A percentile compares a stretch with the other conserved stretches of the same genome.
These are phyloP conservation scores for Brachypodium distachyon DNA, from an alignment of 202 grass and related monocot species.

Conservation along the genomic window DNA sequence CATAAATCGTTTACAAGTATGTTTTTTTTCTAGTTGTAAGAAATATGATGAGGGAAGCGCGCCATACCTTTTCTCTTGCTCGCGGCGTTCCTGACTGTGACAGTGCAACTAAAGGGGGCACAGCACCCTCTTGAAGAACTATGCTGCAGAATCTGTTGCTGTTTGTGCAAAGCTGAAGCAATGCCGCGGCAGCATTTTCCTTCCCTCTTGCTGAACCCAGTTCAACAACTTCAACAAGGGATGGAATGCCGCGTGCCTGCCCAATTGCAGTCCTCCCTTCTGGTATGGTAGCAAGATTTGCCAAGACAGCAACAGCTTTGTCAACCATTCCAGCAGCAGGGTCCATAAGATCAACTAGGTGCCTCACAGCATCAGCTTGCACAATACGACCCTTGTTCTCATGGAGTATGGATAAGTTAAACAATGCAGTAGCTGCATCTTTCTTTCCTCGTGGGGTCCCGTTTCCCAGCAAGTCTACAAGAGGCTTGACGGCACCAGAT, in stretches of 20 bases:
- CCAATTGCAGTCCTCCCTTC: conserved; percentile 62
- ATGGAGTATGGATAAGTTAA: conserved; percentile 71
- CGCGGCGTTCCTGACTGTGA: conserved; percentile 79
- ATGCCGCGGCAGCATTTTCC: conserved; percentile 71
- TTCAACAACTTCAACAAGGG: conserved; percentile 83
- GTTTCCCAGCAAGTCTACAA: conserved; percentile 56
- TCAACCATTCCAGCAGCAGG: conserved; percentile 92
- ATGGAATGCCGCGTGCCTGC: conserved; percentile 56
- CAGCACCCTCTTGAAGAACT: conserved; percentile 85
- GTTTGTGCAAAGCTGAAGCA: conserved; percentile 72
- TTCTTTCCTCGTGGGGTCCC: conserved; percentile 75
- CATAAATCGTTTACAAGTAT: neutral
- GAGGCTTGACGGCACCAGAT: conserved; percentile 54
- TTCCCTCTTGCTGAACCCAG: conserved; percentile 71
- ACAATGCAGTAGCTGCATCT: conserved; percentile 83
- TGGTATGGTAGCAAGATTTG: conserved; percentile 65
- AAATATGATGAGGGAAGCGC: neutral
- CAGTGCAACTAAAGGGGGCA: conserved; percentile 74
- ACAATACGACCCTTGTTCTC: conserved; percentile 76
- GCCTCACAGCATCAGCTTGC: conserved; percentile 56
- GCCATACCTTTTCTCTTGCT: conserved; percentile 71
- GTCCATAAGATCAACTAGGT: conserved; percentile 85
- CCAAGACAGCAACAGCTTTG: conserved; percentile 74
- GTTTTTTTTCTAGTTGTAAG: neutral
- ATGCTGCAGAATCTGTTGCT: conserved; percentile 63